Percentiles rank a stretch among this genome's conserved stretches.
Conservation (phyloP, 129 eudicot species). For the Escallonia rubra region DNA sequence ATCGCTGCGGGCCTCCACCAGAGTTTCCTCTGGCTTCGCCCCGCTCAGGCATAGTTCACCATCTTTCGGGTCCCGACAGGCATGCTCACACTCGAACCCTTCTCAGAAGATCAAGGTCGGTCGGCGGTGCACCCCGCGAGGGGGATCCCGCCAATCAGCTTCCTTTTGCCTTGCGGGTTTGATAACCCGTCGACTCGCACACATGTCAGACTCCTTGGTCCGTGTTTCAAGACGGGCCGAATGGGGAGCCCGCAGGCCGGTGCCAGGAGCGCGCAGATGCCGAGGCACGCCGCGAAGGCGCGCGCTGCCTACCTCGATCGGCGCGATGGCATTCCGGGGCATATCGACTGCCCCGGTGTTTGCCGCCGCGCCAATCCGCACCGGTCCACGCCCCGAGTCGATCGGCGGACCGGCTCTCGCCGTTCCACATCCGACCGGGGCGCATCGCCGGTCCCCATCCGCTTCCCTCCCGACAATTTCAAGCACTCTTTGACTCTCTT, state of each 20-base stretch:
- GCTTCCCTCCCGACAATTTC: constrained; percentile 17
- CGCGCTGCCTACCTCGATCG: constrained; percentile 7
- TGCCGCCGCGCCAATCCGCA: background rate
- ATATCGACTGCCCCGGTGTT: constrained; percentile 2
- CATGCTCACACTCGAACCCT: too few relatives aligned
- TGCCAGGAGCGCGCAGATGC: constrained; percentile 2
- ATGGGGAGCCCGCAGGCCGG: constrained; percentile 3
- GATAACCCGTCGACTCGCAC: background rate
- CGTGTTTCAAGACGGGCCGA: constrained; percentile 3
- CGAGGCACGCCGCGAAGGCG: background rate
- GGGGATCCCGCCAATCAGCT: too few relatives aligned
- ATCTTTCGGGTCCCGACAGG: too few relatives aligned
- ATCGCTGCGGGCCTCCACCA: too few relatives aligned
- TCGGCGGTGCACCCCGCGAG: too few relatives aligned
- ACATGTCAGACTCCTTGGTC: constrained; percentile 1
- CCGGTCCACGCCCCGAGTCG: constrained; percentile 1
- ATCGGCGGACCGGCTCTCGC: constrained; percentile 7
- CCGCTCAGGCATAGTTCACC: too few relatives aligned
- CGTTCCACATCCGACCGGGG: constrained; percentile 15
- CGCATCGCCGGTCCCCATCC: constrained; percentile 16
- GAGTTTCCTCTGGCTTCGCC: too few relatives aligned
- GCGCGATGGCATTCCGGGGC: constrained; percentile 9
- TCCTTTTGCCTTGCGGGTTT: too few relatives aligned
- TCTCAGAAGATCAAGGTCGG: too few relatives aligned
- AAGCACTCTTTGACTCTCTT: constrained; percentile 10